Base-by-base conservation (phyloP, 139 green algal species). In the Auxenochlorella pyrenoidosa region DNA sequence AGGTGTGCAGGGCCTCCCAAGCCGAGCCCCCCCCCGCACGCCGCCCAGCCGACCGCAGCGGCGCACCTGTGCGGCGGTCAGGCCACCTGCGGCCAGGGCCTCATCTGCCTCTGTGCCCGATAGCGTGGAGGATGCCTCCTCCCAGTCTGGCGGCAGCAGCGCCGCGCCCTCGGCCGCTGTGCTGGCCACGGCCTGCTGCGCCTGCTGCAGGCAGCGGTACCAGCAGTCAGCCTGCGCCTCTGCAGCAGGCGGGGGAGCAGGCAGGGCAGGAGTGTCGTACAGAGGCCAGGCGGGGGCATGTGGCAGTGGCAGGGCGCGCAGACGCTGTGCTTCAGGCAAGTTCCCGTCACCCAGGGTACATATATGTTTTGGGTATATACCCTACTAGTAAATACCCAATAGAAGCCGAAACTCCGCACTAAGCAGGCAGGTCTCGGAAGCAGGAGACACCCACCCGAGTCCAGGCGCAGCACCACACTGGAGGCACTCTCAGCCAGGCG, bases 401-500 rank as follows among this genome's bases (percentile, higher is more conserved):
- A n/a, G n/a, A n/a, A n/a, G n/a, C n/a, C n/a, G n/a, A n/a, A n/a
- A n/a, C n/a, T n/a, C n/a, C n/a, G n/a, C n/a, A n/a, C n/a, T n/a
- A n/a, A n/a, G n/a, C n/a, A n/a, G n/a, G n/a, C n/a, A n/a, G n/a
- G n/a, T n/a, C n/a, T n/a, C n/a, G n/a, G n/a, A n/a, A n/a, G n/a
- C n/a, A n/a, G n/a, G n/a, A n/a, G n/a, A n/a, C 2, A 21, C 73
- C n/a, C 28, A 60, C 73, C 73, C 0, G 36, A 84, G 5, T 75
- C 58, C 12, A 91, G 87, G n/a, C 90, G 80, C 75, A 94, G 65
- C 41, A 93, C 41, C 30, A 92, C 3, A 51, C 79, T 66, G 34
- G 86, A 75, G 6, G 65, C 36, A 75, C 85, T 75, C 38, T 94
- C 85, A 4, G 79, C 77, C 21, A 87, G 79, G 58, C 81, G 44